Evolutionary conservation across 2,329 filamentous ascomycete species (phyloP), one percentile per base, ranked within the genome.

Genomic region (Cyphellophora europaea): DNA sequence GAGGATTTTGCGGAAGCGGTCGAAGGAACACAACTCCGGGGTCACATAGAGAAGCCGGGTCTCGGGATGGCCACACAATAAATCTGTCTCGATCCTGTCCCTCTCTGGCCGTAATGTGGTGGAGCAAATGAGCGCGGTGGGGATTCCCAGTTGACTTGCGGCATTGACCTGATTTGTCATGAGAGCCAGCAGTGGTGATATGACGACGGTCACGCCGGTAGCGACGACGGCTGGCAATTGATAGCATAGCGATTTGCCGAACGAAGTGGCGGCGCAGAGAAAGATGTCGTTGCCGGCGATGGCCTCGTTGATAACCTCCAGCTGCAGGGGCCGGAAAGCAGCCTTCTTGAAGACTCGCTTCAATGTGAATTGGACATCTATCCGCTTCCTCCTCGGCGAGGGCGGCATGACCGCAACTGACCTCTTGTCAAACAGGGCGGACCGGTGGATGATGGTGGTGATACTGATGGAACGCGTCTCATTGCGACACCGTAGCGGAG

Each of bases 101-200:
- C 77, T 78, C 50, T 85, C 79, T 0, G 65, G 52, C 11, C 65
- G 61, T 3, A 79, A 65, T 0, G 85, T 93, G 37, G 79, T 86
- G 52, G 85, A 86, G 55, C 95, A 95, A 48, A 95, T 80, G 1
- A 84, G 86, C 42, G 82, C 82, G 29, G 91, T 88, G 36, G 80
- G 71, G 38, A 96, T 81, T 14, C 79, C 79, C 27, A 83, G 74
- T 35, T 72, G 72, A 45, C 74, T 75, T 32, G 95, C 69, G 14
- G 85, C 77, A 47, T 83, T 79, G 29, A 96, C 85, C 69, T 96
- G 89, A 53, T 96, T 94, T 59, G 88, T 86, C 86, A 95, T 95
- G 36, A 95, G 69, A 47, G 87, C 88, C 27, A 95, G 68, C 23
- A 95, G 68, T 4, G 88, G 89, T 19, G 86, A 94, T 25, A 96